phyloP scores from a whole-genome alignment of 164 flowering plant species.

The Vitis rotundifolia region DNA sequence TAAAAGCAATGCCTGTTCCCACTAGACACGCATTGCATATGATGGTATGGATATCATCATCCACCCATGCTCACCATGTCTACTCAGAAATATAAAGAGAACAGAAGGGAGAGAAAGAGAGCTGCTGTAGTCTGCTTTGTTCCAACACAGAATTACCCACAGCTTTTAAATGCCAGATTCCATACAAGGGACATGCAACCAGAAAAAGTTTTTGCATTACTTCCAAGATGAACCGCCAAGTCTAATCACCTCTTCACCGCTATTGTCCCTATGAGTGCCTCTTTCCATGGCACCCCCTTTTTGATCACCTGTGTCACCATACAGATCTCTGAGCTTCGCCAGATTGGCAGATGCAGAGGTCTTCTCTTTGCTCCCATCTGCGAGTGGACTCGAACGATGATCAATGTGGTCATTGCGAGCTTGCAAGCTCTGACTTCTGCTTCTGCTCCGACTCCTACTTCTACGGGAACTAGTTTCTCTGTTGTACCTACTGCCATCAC shows the following conservation, averaged over 20 bases:
- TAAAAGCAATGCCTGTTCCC: no score
- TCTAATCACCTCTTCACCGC: conserved; percentile 82
- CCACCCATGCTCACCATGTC: no score
- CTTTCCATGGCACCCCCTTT: conserved; percentile 40
- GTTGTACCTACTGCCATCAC: conserved; percentile 34
- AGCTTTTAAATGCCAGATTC: no score
- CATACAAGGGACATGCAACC: no score
- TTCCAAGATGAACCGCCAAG: conserved; percentile 92
- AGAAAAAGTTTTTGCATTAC: conserved; percentile 15
- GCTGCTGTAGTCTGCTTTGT: no score
- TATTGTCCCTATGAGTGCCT: conserved; percentile 38
- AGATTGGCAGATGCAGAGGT: conserved; percentile 65
- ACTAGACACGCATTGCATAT: no score
- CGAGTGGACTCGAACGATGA: conserved; percentile 38
- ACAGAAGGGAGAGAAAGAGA: no score
- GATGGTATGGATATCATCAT: no score
- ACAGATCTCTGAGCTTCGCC: conserved; percentile 83
- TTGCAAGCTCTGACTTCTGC: conserved; percentile 57
- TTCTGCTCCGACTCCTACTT: conserved; percentile 61
- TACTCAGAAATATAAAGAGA: no score
- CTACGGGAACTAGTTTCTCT: conserved; percentile 40
- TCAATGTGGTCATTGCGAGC: conserved; percentile 26
- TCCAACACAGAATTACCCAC: no score
- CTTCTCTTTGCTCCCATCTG: conserved; percentile 54
- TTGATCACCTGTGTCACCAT: conserved; percentile 60